A percentile compares a stretch with the other conserved stretches of the same genome.
Conservation (phyloP, 148 eudicot species). For the Silene uniflora region DNA sequence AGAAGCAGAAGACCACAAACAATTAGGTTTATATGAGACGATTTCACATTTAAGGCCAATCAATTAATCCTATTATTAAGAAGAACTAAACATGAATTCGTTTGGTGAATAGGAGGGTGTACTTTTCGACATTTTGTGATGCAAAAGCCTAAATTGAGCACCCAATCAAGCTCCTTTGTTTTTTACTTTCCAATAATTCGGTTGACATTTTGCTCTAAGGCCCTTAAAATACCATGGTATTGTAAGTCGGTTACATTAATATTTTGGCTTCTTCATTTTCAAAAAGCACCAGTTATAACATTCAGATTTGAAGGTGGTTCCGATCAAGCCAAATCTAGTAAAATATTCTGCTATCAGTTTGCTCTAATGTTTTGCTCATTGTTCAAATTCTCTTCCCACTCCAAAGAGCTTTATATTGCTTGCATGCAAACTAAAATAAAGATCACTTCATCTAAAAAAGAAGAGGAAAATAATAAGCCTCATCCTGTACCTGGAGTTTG, state of each 20-base stretch:
- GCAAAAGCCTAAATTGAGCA: neutral
- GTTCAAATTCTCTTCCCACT: too few relatives aligned
- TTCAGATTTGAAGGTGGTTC: too few relatives aligned
- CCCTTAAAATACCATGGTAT: neutral
- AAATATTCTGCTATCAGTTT: too few relatives aligned
- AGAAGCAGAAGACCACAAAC: neutral
- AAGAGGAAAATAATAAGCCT: neutral
- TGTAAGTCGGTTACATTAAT: neutral
- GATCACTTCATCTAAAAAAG: neutral
- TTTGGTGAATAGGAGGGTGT: neutral
- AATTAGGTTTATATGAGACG: neutral
- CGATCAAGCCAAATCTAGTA: too few relatives aligned
- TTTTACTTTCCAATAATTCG: neutral
- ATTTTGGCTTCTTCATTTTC: neutral
- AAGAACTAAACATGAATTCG: neutral
- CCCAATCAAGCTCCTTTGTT: neutral
- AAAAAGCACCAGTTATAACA: neutral
- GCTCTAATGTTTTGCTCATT: too few relatives aligned
- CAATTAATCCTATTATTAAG: neutral
- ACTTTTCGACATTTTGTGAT: neutral
- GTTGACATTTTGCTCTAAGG: neutral
- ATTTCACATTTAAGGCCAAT: neutral
- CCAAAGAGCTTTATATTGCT: neutral
- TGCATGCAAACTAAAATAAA: constrained; percentile 2
- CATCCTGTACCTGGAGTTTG: constrained; percentile 44